Percentiles rank a stretch among this genome's conserved stretches.
Conservation (phyloP, 768 basidiomycete species). For the Aureoboletus auriporus region DNA sequence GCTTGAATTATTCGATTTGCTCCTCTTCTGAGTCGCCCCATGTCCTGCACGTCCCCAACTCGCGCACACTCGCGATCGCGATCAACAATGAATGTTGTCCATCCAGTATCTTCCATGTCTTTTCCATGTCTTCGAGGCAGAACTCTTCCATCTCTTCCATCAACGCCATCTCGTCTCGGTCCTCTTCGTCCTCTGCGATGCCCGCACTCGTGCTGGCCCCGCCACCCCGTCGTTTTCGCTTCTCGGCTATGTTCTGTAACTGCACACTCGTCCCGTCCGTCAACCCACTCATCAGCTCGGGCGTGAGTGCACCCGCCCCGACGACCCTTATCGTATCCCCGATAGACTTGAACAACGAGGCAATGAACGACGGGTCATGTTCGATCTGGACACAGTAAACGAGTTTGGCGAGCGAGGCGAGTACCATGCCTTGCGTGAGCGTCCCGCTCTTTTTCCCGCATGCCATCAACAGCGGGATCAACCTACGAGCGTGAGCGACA, state of each 20-base stretch:
- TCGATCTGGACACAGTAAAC: slow-evolving; percentile 63
- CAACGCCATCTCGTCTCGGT: slow-evolving; percentile 65
- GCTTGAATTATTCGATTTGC: neutral
- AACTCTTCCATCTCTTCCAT: slow-evolving; percentile 83
- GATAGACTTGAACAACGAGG: slow-evolving; percentile 71
- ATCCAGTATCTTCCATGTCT: slow-evolving; percentile 55
- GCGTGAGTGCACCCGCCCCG: slow-evolving; percentile 50
- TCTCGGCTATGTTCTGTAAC: slow-evolving; percentile 63
- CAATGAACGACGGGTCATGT: slow-evolving; percentile 70
- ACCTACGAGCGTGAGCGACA: slow-evolving; percentile 22
- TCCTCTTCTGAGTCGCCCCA: too few relatives aligned
- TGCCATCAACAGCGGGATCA: slow-evolving; percentile 65
- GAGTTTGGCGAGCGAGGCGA: slow-evolving; percentile 63
- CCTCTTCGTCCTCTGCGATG: slow-evolving; percentile 35
- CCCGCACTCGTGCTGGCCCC: neutral
- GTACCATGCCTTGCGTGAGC: slow-evolving; percentile 64
- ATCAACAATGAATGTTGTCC: slow-evolving; percentile 59
- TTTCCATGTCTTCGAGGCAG: slow-evolving; percentile 75
- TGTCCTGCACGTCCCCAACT: slow-evolving; percentile 41
- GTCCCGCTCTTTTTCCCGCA: slow-evolving; percentile 65
- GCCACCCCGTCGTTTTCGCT: slow-evolving; percentile 51
- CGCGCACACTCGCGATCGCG: slow-evolving; percentile 68
- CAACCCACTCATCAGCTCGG: slow-evolving; percentile 49
- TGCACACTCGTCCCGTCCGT: slow-evolving; percentile 72
- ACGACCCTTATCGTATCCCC: slow-evolving; percentile 57